phyloP scores from a whole-genome alignment of 805 yeast species.

The Teunomyces panamensis region DNA sequence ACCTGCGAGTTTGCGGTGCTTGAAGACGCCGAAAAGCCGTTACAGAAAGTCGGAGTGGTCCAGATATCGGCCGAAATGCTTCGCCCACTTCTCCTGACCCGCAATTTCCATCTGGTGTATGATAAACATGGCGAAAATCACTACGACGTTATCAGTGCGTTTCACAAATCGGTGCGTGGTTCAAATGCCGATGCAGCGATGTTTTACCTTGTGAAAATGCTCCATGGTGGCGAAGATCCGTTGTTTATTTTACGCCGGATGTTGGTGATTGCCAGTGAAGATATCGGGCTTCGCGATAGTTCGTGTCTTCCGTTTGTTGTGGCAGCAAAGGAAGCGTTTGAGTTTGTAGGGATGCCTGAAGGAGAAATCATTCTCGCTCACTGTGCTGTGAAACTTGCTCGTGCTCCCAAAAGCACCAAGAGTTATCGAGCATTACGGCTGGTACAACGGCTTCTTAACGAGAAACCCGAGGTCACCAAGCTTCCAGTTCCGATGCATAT shows the following conservation, averaged over 20 bases:
- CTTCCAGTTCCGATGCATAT: slow-evolving; percentile 77
- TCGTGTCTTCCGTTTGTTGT: slow-evolving; percentile 82
- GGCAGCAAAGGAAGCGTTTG: slow-evolving; percentile 81
- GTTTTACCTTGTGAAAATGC: slow-evolving; percentile 83
- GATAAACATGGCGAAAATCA: slow-evolving; percentile 90
- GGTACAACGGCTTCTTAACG: slow-evolving; percentile 57
- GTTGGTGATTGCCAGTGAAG: slow-evolving; percentile 95
- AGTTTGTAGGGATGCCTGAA: slow-evolving; percentile 92
- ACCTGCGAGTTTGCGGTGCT: slow-evolving; percentile 22
- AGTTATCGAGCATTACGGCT: slow-evolving; percentile 77
- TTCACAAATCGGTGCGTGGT: slow-evolving; percentile 91
- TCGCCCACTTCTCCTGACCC: slow-evolving; percentile 41
- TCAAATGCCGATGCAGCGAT: slow-evolving; percentile 86
- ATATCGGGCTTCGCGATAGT: slow-evolving; percentile 83
- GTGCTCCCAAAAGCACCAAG: slow-evolving; percentile 82
- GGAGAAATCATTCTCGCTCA: slow-evolving; percentile 87
- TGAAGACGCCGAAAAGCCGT: slow-evolving; percentile 14
- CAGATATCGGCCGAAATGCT: slow-evolving; percentile 39
- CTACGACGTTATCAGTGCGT: slow-evolving; percentile 93
- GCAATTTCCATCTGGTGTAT: slow-evolving; percentile 54
- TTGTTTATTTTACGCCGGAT: slow-evolving; percentile 83
- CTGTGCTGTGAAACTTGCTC: slow-evolving; percentile 86
- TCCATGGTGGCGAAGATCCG: slow-evolving; percentile 93
- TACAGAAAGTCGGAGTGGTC: slow-evolving; percentile 29
- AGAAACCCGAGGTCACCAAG: slow-evolving; percentile 56